These are phyloP conservation scores for Leccinum huronense DNA, from an alignment of 1,284 basidiomycete genomes.

Conservation along the genomic window DNA sequence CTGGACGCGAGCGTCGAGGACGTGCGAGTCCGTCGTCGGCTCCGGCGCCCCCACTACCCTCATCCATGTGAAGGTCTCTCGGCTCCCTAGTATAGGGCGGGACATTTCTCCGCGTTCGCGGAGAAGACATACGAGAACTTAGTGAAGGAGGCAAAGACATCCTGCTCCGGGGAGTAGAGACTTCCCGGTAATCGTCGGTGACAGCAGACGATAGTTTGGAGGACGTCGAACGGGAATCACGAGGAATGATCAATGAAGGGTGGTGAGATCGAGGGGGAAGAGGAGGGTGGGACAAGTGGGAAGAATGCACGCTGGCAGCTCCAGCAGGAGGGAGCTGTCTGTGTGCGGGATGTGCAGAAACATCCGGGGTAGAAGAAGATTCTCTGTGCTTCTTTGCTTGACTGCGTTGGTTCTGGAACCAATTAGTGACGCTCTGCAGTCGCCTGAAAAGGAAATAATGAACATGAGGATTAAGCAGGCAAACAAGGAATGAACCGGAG, in stretches of 20 bases:
- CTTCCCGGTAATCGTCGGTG: slow-evolving; percentile 32
- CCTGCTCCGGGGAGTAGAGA: slow-evolving; percentile 24
- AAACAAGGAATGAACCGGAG: slow-evolving; percentile 12
- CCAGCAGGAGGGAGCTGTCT: slow-evolving; percentile 20
- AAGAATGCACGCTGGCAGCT: slow-evolving; percentile 11
- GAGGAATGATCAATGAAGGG: slow-evolving; percentile 32
- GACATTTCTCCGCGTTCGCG: slow-evolving; percentile 42
- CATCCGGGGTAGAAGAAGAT: slow-evolving; percentile 31
- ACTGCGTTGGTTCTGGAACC: slow-evolving; percentile 82
- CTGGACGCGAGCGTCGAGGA: slow-evolving; percentile 69
- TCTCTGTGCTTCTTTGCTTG: slow-evolving; percentile 64
- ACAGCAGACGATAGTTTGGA: slow-evolving; percentile 32
- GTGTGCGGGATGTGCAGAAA: slow-evolving; percentile 22
- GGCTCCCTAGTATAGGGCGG: slow-evolving; percentile 44
- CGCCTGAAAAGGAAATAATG: slow-evolving; percentile 45
- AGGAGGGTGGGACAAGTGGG: slow-evolving; percentile 26
- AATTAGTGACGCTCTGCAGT: slow-evolving; percentile 74
- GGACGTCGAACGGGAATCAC: slow-evolving; percentile 19
- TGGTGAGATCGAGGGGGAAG: slow-evolving; percentile 47
- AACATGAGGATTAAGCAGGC: slow-evolving; percentile 18
- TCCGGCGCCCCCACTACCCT: slow-evolving; percentile 26
- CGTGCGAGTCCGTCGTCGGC: slow-evolving; percentile 39
- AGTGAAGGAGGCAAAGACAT: slow-evolving; percentile 35
- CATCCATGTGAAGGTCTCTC: slow-evolving; percentile 31
- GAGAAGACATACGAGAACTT: slow-evolving; percentile 32